Conservation (phyloP, 306 rosid species). For the Gillenia trifoliata region DNA sequence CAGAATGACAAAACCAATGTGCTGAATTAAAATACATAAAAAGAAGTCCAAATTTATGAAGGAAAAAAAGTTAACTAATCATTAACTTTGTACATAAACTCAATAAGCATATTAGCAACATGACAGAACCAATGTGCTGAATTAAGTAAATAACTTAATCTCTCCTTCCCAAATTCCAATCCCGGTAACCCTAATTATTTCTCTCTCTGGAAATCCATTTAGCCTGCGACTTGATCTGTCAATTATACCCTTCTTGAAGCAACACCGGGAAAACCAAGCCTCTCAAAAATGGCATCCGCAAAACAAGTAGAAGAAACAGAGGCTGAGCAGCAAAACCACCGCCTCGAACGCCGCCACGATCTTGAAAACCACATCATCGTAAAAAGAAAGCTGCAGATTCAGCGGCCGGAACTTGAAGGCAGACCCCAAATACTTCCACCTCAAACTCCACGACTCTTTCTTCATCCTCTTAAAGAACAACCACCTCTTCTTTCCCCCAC, state of each 20-base stretch:
- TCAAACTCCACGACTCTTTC: slow-evolving; percentile 36
- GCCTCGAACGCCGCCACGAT: slow-evolving; percentile 57
- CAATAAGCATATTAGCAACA: not conserved
- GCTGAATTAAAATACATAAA: not conserved
- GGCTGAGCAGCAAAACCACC: slow-evolving; percentile 28
- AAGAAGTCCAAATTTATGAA: not conserved
- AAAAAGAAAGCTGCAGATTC: slow-evolving; percentile 37
- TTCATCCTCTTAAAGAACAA: slow-evolving; percentile 40
- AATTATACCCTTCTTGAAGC: not conserved
- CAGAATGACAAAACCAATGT: not conserved
- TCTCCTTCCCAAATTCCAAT: not conserved
- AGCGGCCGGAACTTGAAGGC: slow-evolving; percentile 49
- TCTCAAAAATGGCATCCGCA: slow-evolving; percentile 47
- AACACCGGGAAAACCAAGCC: not conserved
- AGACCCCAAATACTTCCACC: slow-evolving; percentile 42
- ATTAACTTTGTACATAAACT: not conserved
- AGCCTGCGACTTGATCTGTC: not conserved
- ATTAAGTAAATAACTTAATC: not conserved
- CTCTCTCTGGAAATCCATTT: not conserved
- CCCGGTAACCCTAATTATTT: not conserved
- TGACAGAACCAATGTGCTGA: not conserved
- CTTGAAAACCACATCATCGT: slow-evolving; percentile 51
- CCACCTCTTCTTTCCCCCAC: slow-evolving; percentile 39
- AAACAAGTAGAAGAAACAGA: slow-evolving; percentile 51
- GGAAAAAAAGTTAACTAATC: not conserved